Base-by-base conservation (phyloP, 2,329 filamentous ascomycete genomes). In the Ophiostoma fasciatum region DNA sequence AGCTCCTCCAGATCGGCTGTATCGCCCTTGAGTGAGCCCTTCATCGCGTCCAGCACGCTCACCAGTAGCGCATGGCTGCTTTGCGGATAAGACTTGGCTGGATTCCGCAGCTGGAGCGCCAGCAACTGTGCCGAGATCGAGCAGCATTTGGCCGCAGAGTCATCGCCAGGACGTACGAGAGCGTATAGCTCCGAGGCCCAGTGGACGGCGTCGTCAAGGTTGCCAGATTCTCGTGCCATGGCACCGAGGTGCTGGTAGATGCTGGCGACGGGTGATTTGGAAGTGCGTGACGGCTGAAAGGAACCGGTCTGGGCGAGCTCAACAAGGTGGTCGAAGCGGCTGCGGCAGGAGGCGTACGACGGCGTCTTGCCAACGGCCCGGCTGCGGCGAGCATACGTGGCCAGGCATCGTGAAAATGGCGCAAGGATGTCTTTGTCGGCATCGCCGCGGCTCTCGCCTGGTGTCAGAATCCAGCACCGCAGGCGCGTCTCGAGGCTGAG, bases 401-500 rank as follows among this genome's bases (percentile, higher is more conserved):
- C 59, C 14, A 81, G 46, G 43, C 74, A 84, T 35, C 69, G 71
- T 0, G 67, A 63, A 33, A 82, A 67, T 0, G 79, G 78, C 2
- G 70, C 61, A n/a, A 78, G 48, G 7, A 85, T 53, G 12, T 84
- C 78, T 38, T 73, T 74, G 25, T 74, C 67, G 5, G 67, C 50
- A 39, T 78, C 66, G 1, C 67, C 68, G 2, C 40, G 66, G 52
- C 46, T 82, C 75, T 2, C 33, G 6, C 30, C n/a, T 10, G 26
- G 62, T 7, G 68, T 68, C 39, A 82, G 48, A 28, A 55, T 60
- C 78, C 79, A 84, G 67, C 74, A 82, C 28, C 61, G 57, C n/a
- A 76, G 54, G 21, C 78, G 68, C 7, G 67, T 59, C 18, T 64
- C 62, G 27, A 87, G 63, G 9, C 74, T 78, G 1, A 81, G 52